Evolutionary conservation across 2,329 filamentous ascomycete genomes (phyloP).

Genomic region (Verticillium tricorpus): DNA sequence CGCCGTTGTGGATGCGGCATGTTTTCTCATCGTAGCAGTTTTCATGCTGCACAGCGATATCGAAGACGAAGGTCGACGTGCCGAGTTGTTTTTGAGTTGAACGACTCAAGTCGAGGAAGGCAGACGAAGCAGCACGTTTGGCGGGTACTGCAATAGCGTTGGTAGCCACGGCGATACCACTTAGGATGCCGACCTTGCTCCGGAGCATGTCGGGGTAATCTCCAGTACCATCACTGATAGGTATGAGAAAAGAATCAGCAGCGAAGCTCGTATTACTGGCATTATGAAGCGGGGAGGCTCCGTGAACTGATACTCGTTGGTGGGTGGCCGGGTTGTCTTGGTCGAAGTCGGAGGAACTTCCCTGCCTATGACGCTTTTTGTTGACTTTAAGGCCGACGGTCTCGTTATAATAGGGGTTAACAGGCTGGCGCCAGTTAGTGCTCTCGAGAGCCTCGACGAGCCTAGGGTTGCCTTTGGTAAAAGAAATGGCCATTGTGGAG

Average conservation of each 20-base stretch:
- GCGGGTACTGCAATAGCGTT: neutral
- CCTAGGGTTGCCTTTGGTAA: neutral
- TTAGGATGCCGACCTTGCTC: neutral
- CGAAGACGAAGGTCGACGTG: neutral
- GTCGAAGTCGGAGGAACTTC: neutral
- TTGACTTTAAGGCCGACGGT: neutral
- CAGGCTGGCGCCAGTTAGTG: slow-evolving; percentile 7
- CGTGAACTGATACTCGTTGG: neutral
- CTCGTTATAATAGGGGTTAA: neutral
- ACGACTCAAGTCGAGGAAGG: slow-evolving; percentile 8
- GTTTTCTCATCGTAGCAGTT: slow-evolving; percentile 6
- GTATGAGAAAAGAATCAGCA: neutral
- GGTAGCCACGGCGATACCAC: neutral
- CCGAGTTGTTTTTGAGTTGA: neutral
- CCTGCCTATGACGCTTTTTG: neutral
- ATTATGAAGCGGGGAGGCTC: neutral
- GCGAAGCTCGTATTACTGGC: slow-evolving; percentile 1
- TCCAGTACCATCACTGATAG: too few species aligned
- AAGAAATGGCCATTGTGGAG: neutral
- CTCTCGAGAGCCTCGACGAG: neutral
- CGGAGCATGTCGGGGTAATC: neutral
- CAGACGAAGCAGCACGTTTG: slow-evolving; percentile 1
- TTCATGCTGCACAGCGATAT: neutral
- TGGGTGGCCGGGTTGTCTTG: neutral
- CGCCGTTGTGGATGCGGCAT: slow-evolving; percentile 1